Percentiles rank a stretch among this genome's conserved stretches.
Conservation (phyloP, 257 asterid species). For the Scutellaria minor region DNA sequence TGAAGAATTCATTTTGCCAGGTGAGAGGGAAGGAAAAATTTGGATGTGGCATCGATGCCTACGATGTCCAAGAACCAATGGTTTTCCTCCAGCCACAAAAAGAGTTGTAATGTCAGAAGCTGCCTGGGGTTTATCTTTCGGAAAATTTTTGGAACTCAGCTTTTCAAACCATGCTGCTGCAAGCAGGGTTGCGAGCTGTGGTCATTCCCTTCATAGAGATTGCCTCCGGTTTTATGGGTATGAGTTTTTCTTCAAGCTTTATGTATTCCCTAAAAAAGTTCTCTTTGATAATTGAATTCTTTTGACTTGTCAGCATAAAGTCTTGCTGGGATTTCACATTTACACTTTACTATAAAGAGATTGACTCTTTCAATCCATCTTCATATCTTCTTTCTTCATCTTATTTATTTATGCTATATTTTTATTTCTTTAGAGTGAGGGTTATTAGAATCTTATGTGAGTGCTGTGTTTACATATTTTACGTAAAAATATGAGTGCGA, state of each 20-base stretch:
- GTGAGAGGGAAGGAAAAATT: slow-evolving; percentile 70
- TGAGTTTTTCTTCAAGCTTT: slow-evolving; percentile 4
- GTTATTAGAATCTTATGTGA: slow-evolving; percentile 3
- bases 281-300: slow-evolving; percentile 8
- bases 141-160: slow-evolving; percentile 79
- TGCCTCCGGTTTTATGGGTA: slow-evolving; percentile 91
- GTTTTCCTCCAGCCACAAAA: slow-evolving; percentile 70
- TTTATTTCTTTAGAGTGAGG: background rate
- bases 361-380: slow-evolving; percentile 12
- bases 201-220: slow-evolving; percentile 86
- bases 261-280: slow-evolving; percentile 12
- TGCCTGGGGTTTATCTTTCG: slow-evolving; percentile 81
- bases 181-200: slow-evolving; percentile 82
- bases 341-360: slow-evolving; percentile 17
- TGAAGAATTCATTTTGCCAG: slow-evolving; percentile 59
- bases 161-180: slow-evolving; percentile 90
- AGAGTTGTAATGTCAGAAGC: slow-evolving; percentile 80
- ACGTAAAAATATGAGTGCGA: slow-evolving; percentile 1
- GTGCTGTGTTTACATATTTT: slow-evolving; percentile 11
- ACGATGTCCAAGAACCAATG: slow-evolving; percentile 70
- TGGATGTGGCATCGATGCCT: slow-evolving; percentile 96
- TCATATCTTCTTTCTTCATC: background rate
- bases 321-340: slow-evolving; percentile 29
- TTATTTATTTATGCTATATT: too few relatives aligned
- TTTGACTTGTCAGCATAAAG: slow-evolving; percentile 1